phyloP scores from a whole-genome alignment of 2,329 filamentous ascomycete species.

The Claviceps citrina region DNA sequence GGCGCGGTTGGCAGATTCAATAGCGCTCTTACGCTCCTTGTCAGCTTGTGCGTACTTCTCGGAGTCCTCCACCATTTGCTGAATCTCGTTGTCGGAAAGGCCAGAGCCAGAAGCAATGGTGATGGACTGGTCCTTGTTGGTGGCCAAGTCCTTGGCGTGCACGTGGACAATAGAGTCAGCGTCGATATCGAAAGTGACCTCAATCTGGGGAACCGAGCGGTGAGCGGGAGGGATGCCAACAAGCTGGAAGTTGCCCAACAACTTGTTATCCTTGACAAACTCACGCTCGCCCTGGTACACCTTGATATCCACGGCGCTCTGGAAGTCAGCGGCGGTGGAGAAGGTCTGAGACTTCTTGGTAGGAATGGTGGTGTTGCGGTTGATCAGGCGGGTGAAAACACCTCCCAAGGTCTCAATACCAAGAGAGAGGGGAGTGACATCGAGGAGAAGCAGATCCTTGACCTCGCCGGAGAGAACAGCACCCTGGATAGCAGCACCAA shows the following conservation, averaged over 20 bases:
- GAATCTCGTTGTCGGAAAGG: constrained; percentile 86
- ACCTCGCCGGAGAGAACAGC: constrained; percentile 93
- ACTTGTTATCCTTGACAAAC: constrained; percentile 96
- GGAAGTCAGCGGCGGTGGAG: constrained; percentile 94
- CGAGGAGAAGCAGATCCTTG: constrained; percentile 85
- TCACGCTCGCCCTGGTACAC: constrained; percentile 99
- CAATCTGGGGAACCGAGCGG: constrained; percentile 88
- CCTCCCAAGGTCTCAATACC: constrained; percentile 97
- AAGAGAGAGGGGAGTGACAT: constrained; percentile 89
- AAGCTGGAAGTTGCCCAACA: constrained; percentile 98
- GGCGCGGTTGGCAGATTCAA: constrained; percentile 93
- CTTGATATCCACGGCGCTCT: constrained; percentile 98
- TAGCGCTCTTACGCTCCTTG: constrained; percentile 91
- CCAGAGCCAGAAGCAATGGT: constrained; percentile 96
- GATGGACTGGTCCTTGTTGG: constrained; percentile 98
- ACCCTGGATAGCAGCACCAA: constrained; percentile 94
- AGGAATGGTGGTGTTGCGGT: constrained; percentile 97
- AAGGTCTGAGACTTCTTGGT: constrained; percentile 99
- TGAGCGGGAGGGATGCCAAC: constrained; percentile 92
- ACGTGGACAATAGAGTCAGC: constrained; percentile 97
- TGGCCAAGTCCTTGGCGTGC: constrained; percentile 97
- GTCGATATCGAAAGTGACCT: constrained; percentile 98
- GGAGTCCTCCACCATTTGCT: constrained; percentile 94
- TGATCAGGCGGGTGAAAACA: constrained; percentile 96
- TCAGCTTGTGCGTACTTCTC: constrained; percentile 91